A percentile compares a stretch with the other conserved stretches of the same genome.
phyloP scores from a whole-genome alignment of 2,329 filamentous ascomycete genomes.

The Fusarium virguliforme region DNA sequence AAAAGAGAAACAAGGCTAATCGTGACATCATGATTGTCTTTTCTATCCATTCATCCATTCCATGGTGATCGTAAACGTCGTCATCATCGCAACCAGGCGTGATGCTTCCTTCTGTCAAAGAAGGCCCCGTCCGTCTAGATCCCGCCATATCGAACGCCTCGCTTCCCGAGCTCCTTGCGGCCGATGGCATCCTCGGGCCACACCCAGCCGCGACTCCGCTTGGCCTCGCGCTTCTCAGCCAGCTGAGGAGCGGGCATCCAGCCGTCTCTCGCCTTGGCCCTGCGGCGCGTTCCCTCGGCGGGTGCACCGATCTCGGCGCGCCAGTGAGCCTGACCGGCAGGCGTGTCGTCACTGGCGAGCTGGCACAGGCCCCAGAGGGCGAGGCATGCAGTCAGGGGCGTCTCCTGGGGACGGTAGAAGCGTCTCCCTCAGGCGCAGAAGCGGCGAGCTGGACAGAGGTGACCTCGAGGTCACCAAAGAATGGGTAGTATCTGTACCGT shows the following conservation, averaged over 20 bases:
- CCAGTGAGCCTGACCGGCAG: constrained; percentile 73
- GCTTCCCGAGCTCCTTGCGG: constrained; percentile 79
- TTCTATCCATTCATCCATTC: constrained; percentile 37
- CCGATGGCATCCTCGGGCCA: constrained; percentile 82
- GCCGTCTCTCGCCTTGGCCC: constrained; percentile 77
- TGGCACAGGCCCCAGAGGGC: constrained; percentile 86
- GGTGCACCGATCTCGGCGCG: constrained; percentile 81
- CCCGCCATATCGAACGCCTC: constrained; percentile 72
- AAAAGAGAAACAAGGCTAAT: constrained; percentile 12
- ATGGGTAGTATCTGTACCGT: constrained; percentile 78
- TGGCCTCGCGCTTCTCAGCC: constrained; percentile 83
- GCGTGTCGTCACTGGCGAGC: constrained; percentile 73
- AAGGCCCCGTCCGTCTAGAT: constrained; percentile 28
- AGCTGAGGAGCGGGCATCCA: constrained; percentile 84
- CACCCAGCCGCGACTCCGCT: constrained; percentile 81
- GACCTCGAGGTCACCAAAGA: constrained; percentile 92
- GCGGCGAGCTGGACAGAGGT: constrained; percentile 72
- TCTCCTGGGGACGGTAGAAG: constrained; percentile 55
- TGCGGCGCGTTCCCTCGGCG: constrained; percentile 79
- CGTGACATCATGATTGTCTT: constrained; percentile 39
- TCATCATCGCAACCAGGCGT: constrained; percentile 25
- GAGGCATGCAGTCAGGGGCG: constrained; percentile 78
- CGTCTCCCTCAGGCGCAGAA: constrained; percentile 51
- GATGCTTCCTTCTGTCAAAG: constrained; percentile 9
- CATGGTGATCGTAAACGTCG: constrained; percentile 29